Evolutionary conservation across 345 rosid genomes (phyloP), one percentile per base, ranked within the genome.

Genomic region (Eutrema yunnanense): DNA sequence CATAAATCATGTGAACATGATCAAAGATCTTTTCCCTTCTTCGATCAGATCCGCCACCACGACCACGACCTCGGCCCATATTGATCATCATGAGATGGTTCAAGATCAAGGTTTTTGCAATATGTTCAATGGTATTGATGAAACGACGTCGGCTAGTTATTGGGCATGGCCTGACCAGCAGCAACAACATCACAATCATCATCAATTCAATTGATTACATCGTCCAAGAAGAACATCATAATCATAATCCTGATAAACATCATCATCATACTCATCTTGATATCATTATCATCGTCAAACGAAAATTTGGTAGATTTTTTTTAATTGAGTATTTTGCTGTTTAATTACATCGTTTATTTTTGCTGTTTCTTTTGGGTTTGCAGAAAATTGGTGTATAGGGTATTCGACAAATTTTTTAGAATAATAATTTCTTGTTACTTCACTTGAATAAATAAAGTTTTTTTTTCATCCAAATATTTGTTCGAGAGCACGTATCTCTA

Each of bases 101-200:
- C 90, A 87, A 63, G 90, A 85, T 40, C 88, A 81, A 62, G 79
- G 70, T 69, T 82, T 85, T 80, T 81, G 94, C 78, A 84, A 79
- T 81, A 82, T 90, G 84, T 88, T 88, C 75, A 86, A 80, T 81
- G 84, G 85, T 9, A 87, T 86, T 2, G 94, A 88, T 56, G 94
- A 90, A 73, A 87, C 85, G 48, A 88, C 88, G 58, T 77, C 80
- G 33, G 73, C 69, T 36, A 82, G 86, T 9, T 84, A 84, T 32
- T 90, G 96, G 96, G 59, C 87, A 61, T 90, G 96, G 94, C 71
- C 85, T 48, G 94, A 88, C 30, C 82, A 79, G 44, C 92, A 87
- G 33, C 85, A 84, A 73, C 82, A 74, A 62, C 85, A 71, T 82
- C 87, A 84, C 54, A 86, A 65, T 82, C 71, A 59, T 64, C 72